Percentiles rank a stretch among this genome's conserved stretches.
These are phyloP conservation scores for Setomelanomma holmii DNA, from an alignment of 2,329 filamentous ascomycete genomes.

Conservation along the genomic window DNA sequence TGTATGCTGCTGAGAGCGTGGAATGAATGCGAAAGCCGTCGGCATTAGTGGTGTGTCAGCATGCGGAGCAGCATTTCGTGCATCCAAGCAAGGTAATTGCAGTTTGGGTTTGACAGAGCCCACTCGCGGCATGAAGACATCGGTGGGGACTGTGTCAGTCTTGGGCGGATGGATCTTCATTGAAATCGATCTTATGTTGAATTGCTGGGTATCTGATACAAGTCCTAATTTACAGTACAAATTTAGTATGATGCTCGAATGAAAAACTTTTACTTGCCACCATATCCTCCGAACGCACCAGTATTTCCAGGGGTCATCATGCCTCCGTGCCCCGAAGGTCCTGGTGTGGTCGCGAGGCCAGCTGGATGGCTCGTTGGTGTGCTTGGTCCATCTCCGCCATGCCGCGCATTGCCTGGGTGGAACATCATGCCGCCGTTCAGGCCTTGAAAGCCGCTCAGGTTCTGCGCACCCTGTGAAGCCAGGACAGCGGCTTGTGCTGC, in stretches of 20 bases:
- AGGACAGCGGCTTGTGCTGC: constrained; percentile 56
- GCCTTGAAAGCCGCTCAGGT: constrained; percentile 38
- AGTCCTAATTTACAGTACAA: constrained; percentile 10
- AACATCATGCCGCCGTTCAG: constrained; percentile 49
- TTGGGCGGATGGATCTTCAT: too few relatives aligned
- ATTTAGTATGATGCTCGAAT: constrained; percentile 7
- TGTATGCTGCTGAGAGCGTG: too few relatives aligned
- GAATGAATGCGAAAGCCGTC: too few relatives aligned
- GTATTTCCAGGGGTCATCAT: constrained; percentile 81
- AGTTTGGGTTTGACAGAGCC: too few relatives aligned
- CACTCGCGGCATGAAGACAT: too few relatives aligned
- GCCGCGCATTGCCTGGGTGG: constrained; percentile 48
- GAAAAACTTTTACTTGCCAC: constrained; percentile 38
- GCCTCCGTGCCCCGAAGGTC: constrained; percentile 64
- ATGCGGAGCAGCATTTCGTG: too few relatives aligned
- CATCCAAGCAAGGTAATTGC: too few relatives aligned
- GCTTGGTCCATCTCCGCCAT: constrained; percentile 65
- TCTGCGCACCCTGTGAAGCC: constrained; percentile 52
- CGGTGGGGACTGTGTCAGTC: too few relatives aligned
- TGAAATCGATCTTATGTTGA: not conserved
- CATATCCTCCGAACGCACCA: constrained; percentile 72
- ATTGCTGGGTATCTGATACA: constrained; percentile 12
- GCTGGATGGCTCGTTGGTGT: constrained; percentile 69
- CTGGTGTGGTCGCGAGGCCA: constrained; percentile 58
- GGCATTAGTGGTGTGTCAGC: too few relatives aligned